These are phyloP conservation scores for Trametes sp. DNA, from an alignment of 1,284 basidiomycete genomes.

Conservation along the genomic window DNA sequence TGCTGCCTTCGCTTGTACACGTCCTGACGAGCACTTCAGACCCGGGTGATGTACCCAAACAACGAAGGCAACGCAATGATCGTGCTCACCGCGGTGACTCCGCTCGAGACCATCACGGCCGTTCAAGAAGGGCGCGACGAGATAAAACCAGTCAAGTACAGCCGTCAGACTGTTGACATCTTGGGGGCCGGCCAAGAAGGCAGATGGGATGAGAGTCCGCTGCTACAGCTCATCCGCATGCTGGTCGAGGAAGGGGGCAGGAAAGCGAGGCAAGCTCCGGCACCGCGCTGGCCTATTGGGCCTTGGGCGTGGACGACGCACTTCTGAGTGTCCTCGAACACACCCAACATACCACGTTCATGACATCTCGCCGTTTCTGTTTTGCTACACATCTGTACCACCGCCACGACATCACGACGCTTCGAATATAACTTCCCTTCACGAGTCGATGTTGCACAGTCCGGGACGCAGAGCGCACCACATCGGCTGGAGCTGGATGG, in stretches of 20 bases:
- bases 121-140: conserved; percentile 4
- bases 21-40: neutral
- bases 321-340: conserved; percentile 7
- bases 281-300: conserved; percentile 19
- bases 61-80: conserved; percentile 3
- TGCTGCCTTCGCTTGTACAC: too few relatives aligned
- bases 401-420: neutral
- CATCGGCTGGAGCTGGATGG: conserved; percentile 77
- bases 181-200: neutral
- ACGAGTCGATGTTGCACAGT: conserved; percentile 54
- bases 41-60: conserved; percentile 15
- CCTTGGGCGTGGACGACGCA: conserved; percentile 21
- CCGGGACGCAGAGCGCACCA: conserved; percentile 82
- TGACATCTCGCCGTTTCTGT: neutral
- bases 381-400: neutral
- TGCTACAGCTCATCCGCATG: conserved; percentile 6
- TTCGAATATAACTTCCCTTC: neutral
- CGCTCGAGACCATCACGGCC: conserved; percentile 5
- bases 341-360: neutral
- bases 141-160: conserved; percentile 12
- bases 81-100: conserved; percentile 14
- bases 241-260: conserved; percentile 5
- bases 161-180: neutral
- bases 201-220: neutral
- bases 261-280: conserved; percentile 6